phyloP scores from a whole-genome alignment of 2,329 filamentous ascomycete genomes.

The Pseudodiploospora longispora region DNA sequence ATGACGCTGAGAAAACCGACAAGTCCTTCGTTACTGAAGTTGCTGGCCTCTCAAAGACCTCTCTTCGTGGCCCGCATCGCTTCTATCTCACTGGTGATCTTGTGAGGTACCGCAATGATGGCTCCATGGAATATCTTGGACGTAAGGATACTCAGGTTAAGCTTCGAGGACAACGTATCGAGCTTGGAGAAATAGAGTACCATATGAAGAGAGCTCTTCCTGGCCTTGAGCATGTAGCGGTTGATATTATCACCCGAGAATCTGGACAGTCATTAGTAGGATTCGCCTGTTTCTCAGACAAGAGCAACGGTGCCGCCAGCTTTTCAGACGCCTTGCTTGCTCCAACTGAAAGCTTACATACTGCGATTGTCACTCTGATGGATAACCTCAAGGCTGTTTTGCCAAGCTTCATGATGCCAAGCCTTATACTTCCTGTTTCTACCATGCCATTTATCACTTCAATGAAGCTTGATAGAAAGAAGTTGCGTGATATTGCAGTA shows the following conservation, averaged over 20 bases:
- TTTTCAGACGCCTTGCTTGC: constrained; percentile 1
- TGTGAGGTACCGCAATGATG: constrained; percentile 29
- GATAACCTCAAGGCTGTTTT: constrained; percentile 3
- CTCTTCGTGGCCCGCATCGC: constrained; percentile 5
- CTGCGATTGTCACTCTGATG: not conserved
- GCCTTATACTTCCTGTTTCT: constrained; percentile 9
- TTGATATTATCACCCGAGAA: constrained; percentile 2
- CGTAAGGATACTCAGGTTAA: constrained; percentile 50
- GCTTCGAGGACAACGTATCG: constrained; percentile 45
- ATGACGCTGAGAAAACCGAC: constrained; percentile 29
- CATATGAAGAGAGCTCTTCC: constrained; percentile 1
- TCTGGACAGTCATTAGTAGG: not conserved
- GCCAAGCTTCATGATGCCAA: constrained; percentile 14
- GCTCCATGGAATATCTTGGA: constrained; percentile 34
- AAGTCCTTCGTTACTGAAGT: constrained; percentile 39
- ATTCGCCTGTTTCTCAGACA: constrained; percentile 4
- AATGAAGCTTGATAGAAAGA: constrained; percentile 10
- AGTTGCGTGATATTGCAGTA: not conserved
- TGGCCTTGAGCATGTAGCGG: constrained; percentile 1
- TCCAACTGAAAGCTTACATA: not conserved
- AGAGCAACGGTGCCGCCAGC: not conserved
- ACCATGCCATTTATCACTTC: constrained; percentile 12
- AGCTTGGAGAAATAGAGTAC: constrained; percentile 24
- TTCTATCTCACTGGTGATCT: constrained; percentile 40
- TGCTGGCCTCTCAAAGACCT: not conserved